Base-by-base conservation (phyloP, 2,329 filamentous ascomycete genomes). In the Chalaropsis thielavioides region DNA sequence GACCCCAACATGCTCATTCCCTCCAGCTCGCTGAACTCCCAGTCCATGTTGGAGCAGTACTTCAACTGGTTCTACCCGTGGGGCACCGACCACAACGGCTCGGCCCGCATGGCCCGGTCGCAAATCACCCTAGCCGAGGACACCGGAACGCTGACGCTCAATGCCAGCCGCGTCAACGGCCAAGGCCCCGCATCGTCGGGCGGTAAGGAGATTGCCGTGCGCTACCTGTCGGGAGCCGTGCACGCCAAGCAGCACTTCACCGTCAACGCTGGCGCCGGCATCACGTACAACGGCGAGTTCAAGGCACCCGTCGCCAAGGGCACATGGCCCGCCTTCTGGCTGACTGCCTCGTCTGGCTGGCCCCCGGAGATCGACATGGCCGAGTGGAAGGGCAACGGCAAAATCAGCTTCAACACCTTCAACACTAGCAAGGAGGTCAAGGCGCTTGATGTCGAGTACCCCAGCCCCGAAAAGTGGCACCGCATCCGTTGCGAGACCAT, bases 351-450 rank as follows among this genome's bases (percentile, higher is more conserved):
- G 0, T 70, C 80, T 56, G 75, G 76, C 0, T 84, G 82, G 81
- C 81, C 81, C 17, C 82, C 81, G 0, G 82, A 83, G 75, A 78
- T 84, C 64, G 81, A 84, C 70, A 76, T 84, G 72, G 81, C 81
- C 0, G 81, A 84, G 71, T 84, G 81, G 81, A 84, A 83, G 70
- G 81, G 81, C n/a, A 75, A 71, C 41, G 80, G 80, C 17, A 78
- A 80, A 69, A 79, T 82, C 67, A 78, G 75, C 40, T 83, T 83
- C 73, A 83, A 83, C 69, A 83, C 80, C 0, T 80, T 80, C 70
- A 79, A 80, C 68, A 79, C 78, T 1, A 77, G 76, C 40, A 77
- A 74, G 3, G 70, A 77, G 56, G 76, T 82, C 1, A 71, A 74
- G 2, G 76, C 79, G 46, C 73, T 74, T 49, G 76, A 83, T 68